These are phyloP conservation scores for Sarocladiaceae sp. DNA, from an alignment of 2,329 filamentous ascomycete genomes.

Conservation along the genomic window DNA sequence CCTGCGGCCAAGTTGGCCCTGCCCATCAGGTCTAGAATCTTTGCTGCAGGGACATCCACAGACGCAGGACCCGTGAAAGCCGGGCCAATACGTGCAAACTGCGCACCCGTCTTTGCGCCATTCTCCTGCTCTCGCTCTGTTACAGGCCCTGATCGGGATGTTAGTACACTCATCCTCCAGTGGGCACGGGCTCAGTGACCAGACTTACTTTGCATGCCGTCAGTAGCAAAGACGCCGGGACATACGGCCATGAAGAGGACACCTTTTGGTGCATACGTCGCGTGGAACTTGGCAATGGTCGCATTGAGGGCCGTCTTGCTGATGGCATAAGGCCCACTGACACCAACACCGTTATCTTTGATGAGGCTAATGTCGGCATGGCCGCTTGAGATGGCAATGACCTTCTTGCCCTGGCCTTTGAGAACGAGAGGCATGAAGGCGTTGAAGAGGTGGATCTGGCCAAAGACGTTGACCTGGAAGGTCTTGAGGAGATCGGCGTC, in stretches of 20 bases:
- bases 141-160: too few species aligned
- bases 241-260: slow-evolving; percentile 5
- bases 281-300: slow-evolving; percentile 11
- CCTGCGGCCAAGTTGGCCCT: too few species aligned
- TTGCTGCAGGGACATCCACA: too few species aligned
- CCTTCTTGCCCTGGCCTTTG: slow-evolving; percentile 43
- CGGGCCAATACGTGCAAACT: too few species aligned
- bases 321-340: slow-evolving; percentile 7
- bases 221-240: slow-evolving; percentile 1
- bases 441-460: slow-evolving; percentile 34
- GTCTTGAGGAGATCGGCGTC: background rate
- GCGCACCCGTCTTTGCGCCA: too few species aligned
- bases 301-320: slow-evolving; percentile 11
- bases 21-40: too few species aligned
- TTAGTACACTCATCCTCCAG: too few species aligned
- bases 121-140: too few species aligned
- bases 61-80: too few species aligned
- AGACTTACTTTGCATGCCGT: too few species aligned
- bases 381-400: slow-evolving; percentile 40
- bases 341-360: slow-evolving; percentile 16
- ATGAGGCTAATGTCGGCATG: slow-evolving; percentile 36
- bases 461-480: slow-evolving; percentile 33
- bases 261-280: slow-evolving; percentile 15
- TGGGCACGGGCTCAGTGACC: too few species aligned
- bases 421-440: slow-evolving; percentile 40